phyloP scores from a whole-genome alignment of 2,329 filamentous ascomycete genomes.

The Teratosphaeria gauchensis region DNA sequence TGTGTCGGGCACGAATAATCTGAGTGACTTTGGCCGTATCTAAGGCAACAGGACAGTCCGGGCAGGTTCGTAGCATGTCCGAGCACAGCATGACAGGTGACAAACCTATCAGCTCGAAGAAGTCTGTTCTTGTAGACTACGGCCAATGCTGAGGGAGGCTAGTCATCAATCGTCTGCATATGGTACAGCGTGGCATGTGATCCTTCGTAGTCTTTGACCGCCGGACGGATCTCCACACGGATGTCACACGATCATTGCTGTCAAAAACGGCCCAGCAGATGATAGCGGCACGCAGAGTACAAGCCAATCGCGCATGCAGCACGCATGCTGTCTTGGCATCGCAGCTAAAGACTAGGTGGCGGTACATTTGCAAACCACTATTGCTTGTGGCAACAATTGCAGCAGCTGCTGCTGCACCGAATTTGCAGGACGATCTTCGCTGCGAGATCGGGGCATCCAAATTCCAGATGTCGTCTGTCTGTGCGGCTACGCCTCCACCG shows the following conservation, averaged over 20 bases:
- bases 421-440: neutral
- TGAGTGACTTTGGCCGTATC: too few species aligned
- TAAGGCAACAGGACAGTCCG: too few species aligned
- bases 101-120: neutral
- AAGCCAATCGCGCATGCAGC: neutral
- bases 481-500: neutral
- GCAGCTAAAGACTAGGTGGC: neutral
- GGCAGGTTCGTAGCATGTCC: too few species aligned
- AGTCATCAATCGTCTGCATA: neutral
- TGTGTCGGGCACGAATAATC: too few species aligned
- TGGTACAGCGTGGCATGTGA: neutral
- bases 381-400: neutral
- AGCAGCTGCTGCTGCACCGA: neutral
- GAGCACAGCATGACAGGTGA: too few species aligned
- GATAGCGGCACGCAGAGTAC: neutral
- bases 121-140: neutral
- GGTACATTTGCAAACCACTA: neutral
- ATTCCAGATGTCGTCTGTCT: neutral
- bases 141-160: neutral
- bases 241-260: neutral
- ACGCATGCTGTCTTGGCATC: neutral
- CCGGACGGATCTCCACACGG: neutral
- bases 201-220: neutral
- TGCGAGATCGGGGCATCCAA: neutral
- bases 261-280: neutral